Conservation (phyloP, 352 stramenopile species). For the Phytophthora ramorum region DNA sequence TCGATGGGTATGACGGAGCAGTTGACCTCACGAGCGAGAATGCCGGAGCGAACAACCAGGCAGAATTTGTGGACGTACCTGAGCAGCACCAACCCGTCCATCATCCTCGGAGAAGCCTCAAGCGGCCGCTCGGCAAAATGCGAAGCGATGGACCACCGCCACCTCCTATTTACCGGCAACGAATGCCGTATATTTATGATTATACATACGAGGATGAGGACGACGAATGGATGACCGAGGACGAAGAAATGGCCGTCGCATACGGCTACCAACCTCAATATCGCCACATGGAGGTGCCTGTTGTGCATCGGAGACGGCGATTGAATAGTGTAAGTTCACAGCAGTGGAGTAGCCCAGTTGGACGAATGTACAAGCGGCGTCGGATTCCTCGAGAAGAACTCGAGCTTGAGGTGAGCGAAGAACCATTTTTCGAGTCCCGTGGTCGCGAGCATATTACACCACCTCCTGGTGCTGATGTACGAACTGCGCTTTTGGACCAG, state of each 20-base stretch:
- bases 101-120: conserved; percentile 26
- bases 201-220: conserved; percentile 42
- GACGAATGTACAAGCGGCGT: conserved; percentile 36
- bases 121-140: conserved; percentile 34
- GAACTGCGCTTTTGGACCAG: conserved; percentile 13
- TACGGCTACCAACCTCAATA: conserved; percentile 35
- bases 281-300: conserved; percentile 22
- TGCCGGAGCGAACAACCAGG: not conserved
- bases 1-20: conserved; percentile 18
- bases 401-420: conserved; percentile 13
- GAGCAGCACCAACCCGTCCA: conserved; percentile 24
- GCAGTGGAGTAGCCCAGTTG: conserved; percentile 28
- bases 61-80: conserved; percentile 14
- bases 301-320: conserved; percentile 26
- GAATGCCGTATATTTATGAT: conserved; percentile 46
- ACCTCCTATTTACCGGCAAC: conserved; percentile 38
- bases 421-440: conserved; percentile 6
- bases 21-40: conserved; percentile 31
- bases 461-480: not conserved
- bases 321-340: conserved; percentile 34
- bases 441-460: conserved; percentile 10
- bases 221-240: conserved; percentile 44
- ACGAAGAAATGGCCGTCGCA: conserved; percentile 31
- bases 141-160: conserved; percentile 20
- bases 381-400: conserved; percentile 20